Conservation (phyloP, 305 asterid genomes). For the Solanum hybrid region DNA sequence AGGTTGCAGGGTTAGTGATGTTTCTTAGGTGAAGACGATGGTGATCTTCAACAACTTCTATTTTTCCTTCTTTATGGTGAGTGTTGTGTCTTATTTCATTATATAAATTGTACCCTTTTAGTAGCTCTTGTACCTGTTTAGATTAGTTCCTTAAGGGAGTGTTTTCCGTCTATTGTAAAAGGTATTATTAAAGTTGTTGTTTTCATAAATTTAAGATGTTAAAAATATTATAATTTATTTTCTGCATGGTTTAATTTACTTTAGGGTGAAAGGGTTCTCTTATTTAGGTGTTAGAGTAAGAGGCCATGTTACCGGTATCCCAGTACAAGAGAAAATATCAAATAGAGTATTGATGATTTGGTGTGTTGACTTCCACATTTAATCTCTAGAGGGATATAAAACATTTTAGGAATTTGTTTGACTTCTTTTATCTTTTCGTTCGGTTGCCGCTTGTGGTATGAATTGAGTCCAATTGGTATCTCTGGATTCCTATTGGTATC, state of each 20-base stretch:
- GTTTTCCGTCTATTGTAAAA: background rate
- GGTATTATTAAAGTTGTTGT: background rate
- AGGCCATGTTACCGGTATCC: background rate
- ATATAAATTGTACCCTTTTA: background rate
- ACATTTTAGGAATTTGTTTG: background rate
- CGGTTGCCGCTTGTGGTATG: background rate
- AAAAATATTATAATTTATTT: too few relatives aligned
- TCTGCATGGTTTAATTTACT: too few relatives aligned
- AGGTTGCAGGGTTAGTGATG: background rate
- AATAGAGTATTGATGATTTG: background rate
- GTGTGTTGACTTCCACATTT: background rate
- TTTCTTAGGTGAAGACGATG: background rate
- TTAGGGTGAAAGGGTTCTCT: too few relatives aligned
- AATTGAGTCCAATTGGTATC: background rate
- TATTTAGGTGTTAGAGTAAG: too few relatives aligned
- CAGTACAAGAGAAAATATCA: background rate
- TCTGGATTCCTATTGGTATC: too few relatives aligned
- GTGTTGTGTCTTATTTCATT: background rate
- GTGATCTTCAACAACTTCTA: too few relatives aligned
- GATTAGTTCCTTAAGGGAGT: background rate
- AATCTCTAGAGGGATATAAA: background rate
- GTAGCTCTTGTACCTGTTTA: background rate
- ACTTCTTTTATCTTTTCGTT: background rate
- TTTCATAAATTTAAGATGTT: too few relatives aligned
- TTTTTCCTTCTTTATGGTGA: background rate